Percentiles rank a stretch among this genome's conserved stretches.
Evolutionary conservation across 2,329 filamentous ascomycete genomes (phyloP).

Genomic region (Blastomyces percursus): DNA sequence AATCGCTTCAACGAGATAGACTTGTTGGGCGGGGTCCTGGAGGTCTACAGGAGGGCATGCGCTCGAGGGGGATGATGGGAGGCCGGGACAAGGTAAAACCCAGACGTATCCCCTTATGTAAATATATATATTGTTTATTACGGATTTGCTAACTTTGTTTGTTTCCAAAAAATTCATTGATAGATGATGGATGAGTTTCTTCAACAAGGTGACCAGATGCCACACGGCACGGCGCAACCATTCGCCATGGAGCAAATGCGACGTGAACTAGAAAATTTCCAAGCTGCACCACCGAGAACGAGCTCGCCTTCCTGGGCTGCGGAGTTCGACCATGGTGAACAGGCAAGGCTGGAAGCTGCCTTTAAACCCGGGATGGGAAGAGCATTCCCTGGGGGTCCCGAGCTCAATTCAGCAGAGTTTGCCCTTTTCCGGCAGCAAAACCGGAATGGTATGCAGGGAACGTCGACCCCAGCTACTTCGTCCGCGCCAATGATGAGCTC

Average conservation of each 20-base stretch:
- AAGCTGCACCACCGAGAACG: slow-evolving; percentile 39
- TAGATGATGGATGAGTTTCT: slow-evolving; percentile 92
- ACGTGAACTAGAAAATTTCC: slow-evolving; percentile 47
- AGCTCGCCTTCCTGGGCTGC: slow-evolving; percentile 51
- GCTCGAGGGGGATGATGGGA: slow-evolving; percentile 56
- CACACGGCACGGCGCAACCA: slow-evolving; percentile 44
- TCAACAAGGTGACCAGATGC: slow-evolving; percentile 59
- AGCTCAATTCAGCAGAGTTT: slow-evolving; percentile 77
- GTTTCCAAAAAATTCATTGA: not conserved
- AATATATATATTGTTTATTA: not conserved
- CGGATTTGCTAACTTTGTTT: slow-evolving; percentile 6
- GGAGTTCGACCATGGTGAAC: slow-evolving; percentile 52
- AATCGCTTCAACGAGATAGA: slow-evolving; percentile 82
- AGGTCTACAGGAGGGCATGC: slow-evolving; percentile 63
- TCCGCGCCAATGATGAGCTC: slow-evolving; percentile 43
- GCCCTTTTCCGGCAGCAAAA: slow-evolving; percentile 70
- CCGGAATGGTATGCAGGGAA: slow-evolving; percentile 46
- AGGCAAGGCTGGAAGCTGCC: slow-evolving; percentile 60
- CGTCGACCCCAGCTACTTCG: slow-evolving; percentile 46
- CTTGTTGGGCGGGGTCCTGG: slow-evolving; percentile 64
- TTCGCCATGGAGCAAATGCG: slow-evolving; percentile 59
- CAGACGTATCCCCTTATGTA: not conserved
- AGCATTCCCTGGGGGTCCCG: slow-evolving; percentile 32
- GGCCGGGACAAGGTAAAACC: slow-evolving; percentile 58
- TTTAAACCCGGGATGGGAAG: slow-evolving; percentile 42